Evolutionary conservation across 164 flowering plant species (phyloP).

Genomic region (Protea cynaroides): DNA sequence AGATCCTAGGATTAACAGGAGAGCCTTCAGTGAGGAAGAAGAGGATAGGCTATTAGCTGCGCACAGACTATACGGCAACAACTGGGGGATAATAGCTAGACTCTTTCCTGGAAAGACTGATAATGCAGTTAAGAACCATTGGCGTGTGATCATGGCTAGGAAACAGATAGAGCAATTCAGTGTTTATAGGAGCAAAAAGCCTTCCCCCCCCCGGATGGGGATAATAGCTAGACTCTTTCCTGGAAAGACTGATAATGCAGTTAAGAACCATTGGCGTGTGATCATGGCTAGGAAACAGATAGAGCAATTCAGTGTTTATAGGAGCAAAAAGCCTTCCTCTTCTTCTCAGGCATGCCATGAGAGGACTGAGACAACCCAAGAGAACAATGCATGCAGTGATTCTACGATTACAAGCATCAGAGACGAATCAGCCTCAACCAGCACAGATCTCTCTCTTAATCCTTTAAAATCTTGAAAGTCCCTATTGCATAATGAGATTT

Average conservation of each 20-base stretch:
- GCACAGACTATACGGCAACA: neutral
- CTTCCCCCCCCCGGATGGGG: too few species aligned
- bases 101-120: slow-evolving; percentile 1
- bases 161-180: neutral
- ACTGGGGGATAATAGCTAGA: neutral
- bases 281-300: too few species aligned
- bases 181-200: neutral
- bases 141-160: slow-evolving; percentile 3
- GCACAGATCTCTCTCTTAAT: too few species aligned
- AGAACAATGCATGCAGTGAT: slow-evolving; percentile 1
- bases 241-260: too few species aligned
- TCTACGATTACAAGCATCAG: neutral
- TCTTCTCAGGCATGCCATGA: neutral
- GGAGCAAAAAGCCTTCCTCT: too few species aligned
- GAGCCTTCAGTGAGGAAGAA: neutral
- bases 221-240: too few species aligned
- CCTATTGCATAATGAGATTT: too few species aligned
- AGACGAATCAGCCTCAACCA: neutral
- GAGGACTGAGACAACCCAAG: neutral
- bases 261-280: too few species aligned
- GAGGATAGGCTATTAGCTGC: neutral
- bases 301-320: too few species aligned
- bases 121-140: neutral
- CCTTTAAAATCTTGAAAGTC: too few species aligned
- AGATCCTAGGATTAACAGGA: neutral